A percentile compares a stretch with the other conserved stretches of the same genome.
These are phyloP conservation scores for Canavalia ensiformis DNA, from an alignment of 306 rosid species.

Conservation along the genomic window DNA sequence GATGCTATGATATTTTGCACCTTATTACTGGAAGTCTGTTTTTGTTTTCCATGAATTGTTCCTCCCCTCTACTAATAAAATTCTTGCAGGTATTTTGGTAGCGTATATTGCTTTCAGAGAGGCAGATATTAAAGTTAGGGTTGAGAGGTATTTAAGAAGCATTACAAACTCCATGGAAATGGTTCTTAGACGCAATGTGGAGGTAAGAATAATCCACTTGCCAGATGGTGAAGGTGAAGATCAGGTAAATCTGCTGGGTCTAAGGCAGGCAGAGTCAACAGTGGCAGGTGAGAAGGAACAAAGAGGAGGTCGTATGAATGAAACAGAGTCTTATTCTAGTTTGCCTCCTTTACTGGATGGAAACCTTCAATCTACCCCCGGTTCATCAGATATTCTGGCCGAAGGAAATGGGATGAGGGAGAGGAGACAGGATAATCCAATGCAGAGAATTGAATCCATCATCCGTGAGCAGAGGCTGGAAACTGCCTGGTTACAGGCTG, in stretches of 20 bases:
- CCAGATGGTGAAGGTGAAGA: constrained; percentile 74
- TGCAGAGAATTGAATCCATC: constrained; percentile 93
- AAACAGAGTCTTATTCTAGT: constrained; percentile 60
- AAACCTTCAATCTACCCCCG: constrained; percentile 61
- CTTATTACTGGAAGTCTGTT: constrained; percentile 15
- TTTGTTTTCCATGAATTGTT: constrained; percentile 39
- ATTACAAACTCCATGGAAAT: constrained; percentile 94
- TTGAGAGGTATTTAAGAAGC: constrained; percentile 94
- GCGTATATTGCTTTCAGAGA: constrained; percentile 87
- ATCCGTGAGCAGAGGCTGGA: constrained; percentile 94
- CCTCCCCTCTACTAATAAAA: constrained; percentile 34
- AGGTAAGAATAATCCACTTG: constrained; percentile 88
- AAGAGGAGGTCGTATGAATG: constrained; percentile 52
- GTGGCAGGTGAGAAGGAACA: constrained; percentile 57
- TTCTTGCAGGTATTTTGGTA: constrained; percentile 79
- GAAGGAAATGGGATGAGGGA: constrained; percentile 66
- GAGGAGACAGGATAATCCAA: constrained; percentile 73
- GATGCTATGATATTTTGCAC: constrained; percentile 10
- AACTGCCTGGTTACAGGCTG: constrained; percentile 95
- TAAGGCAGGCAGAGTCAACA: constrained; percentile 53
- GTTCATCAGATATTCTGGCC: constrained; percentile 66
- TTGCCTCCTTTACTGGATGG: constrained; percentile 64
- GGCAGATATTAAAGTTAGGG: constrained; percentile 81
- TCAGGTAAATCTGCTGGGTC: constrained; percentile 52
- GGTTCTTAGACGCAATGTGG: constrained; percentile 88